These are phyloP conservation scores for Adansonia rubrostipa DNA, from an alignment of 441 rosid genomes.

Conservation along the genomic window DNA sequence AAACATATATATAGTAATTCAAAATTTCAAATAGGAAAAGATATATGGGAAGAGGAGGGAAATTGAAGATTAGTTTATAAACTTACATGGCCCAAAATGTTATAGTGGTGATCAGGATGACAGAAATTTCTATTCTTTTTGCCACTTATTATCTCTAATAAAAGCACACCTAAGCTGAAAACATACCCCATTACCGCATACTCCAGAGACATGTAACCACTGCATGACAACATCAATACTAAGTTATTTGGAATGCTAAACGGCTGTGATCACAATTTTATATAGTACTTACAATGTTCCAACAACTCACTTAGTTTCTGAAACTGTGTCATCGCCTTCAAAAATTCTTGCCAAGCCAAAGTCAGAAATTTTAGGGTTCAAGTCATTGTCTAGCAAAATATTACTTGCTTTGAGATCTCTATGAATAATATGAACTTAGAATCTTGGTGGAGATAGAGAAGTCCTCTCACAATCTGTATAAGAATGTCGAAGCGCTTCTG, in stretches of 20 bases:
- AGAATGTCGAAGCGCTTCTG: too few relatives aligned
- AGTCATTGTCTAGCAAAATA: background rate
- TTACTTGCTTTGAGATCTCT: constrained; percentile 19
- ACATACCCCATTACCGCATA: background rate
- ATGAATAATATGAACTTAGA: constrained; percentile 18
- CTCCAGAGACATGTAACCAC: background rate
- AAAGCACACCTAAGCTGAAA: background rate
- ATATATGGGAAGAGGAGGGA: background rate
- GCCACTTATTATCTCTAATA: too few relatives aligned
- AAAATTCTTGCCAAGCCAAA: background rate
- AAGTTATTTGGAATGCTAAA: background rate
- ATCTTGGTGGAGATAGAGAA: constrained; percentile 22
- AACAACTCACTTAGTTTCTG: background rate
- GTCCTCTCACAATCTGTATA: too few relatives aligned
- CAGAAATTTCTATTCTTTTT: too few relatives aligned
- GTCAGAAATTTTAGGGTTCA: constrained; percentile 20
- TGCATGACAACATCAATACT: background rate
- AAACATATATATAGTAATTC: background rate
- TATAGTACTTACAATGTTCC: background rate
- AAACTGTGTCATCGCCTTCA: background rate
- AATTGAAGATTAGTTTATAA: background rate
- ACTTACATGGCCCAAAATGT: constrained; percentile 9
- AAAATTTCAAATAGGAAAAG: background rate
- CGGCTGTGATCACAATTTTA: background rate
- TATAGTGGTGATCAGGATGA: background rate